Base-by-base conservation (phyloP, 1,284 basidiomycete species). In the Puccinia coronata region DNA sequence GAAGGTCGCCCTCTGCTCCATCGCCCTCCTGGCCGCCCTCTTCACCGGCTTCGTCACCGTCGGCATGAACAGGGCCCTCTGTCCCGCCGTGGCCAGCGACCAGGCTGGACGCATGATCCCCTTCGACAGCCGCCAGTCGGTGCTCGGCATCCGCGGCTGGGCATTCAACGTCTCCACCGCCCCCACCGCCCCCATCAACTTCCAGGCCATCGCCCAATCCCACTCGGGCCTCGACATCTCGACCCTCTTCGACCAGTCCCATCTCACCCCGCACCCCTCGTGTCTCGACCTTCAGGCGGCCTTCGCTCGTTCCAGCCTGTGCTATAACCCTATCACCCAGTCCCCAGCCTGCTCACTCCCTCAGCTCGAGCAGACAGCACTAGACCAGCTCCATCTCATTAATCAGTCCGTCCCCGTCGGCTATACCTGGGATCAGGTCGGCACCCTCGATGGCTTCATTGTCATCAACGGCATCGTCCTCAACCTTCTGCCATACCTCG, bases 381-480 rank as follows among this genome's bases (percentile, higher is more conserved):
- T 84, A 82, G 84, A 87, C 43, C 84, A 87, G 18, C 89, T 95
- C 70, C 87, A 89, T 20, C 88, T 97, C 72, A 85, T 87, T 51
- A 91, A 92, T 84, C 92, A 92, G 9, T 87, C 88, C 0, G 88
- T 90, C 73, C 87, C 90, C 77, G 91, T 93, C 51, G 95, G 95
- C 16, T 97, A 96, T 85, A 91, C 92, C 81, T 98, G 95, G 95
- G 89, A 89, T 53, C 92, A 96, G 84, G 91, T 97, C 43, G 89
- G 91, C 1, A 84, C 84, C 39, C 87, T 92, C 28, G 83, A 88
- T 51, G 90, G 92, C 85, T 95, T 92, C 86, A 87, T 97, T 83
- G 95, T 98, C 55, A 87, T 99, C 81, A 95, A 98, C 84, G 97
- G 97, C 36, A 89, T 91, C 51, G 97, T 99, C 49, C 91, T 99